These are phyloP conservation scores for Fraxinus sp. DNA, from an alignment of 305 asterid genomes.

Conservation along the genomic window DNA sequence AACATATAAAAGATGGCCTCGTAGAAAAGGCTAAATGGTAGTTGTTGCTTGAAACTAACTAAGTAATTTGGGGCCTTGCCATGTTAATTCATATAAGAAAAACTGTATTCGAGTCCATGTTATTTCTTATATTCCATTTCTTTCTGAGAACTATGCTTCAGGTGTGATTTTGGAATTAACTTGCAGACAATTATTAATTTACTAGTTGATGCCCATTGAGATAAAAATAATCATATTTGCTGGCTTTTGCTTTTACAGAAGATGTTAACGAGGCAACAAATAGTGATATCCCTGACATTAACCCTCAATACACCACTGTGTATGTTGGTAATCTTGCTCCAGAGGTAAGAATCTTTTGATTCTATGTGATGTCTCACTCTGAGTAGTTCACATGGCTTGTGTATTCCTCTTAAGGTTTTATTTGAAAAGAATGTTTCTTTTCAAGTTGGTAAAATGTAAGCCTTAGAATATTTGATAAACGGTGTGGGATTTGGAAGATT, in stretches of 20 bases:
- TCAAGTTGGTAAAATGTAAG: background rate
- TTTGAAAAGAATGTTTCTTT: background rate
- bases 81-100: background rate
- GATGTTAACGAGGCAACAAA: slow-evolving; percentile 64
- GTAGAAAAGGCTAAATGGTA: background rate
- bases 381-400: background rate
- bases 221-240: background rate
- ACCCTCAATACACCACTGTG: slow-evolving; percentile 83
- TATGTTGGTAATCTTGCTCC: slow-evolving; percentile 91
- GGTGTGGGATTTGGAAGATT: background rate
- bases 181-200: background rate
- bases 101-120: background rate
- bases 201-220: background rate
- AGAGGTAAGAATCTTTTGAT: slow-evolving; percentile 51
- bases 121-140: background rate
- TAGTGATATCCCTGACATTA: slow-evolving; percentile 84
- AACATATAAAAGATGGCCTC: background rate
- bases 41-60: background rate
- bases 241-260: slow-evolving; percentile 41
- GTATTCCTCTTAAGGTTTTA: background rate
- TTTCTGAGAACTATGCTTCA: slow-evolving; percentile 4
- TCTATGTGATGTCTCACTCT: background rate
- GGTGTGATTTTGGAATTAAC: background rate
- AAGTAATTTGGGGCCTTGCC: background rate
- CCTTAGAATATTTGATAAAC: background rate